Evolutionary conservation across 768 basidiomycete species (phyloP), one percentile per base, ranked within the genome.

Genomic region (Tricholoma flavovirens): DNA sequence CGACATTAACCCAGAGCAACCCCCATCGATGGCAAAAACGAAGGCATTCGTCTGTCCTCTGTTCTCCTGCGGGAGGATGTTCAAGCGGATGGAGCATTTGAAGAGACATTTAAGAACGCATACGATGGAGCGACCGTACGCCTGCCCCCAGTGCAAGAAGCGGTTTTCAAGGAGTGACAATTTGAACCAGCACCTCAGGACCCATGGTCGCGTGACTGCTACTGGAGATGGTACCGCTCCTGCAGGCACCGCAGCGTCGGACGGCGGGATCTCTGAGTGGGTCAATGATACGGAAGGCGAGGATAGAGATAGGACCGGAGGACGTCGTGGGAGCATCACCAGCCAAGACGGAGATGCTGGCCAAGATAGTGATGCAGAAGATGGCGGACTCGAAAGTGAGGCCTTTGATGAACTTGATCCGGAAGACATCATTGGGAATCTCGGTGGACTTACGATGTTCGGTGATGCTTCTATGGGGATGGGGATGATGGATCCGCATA

Each of bases 71-170:
- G 84, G 88, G 3, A 77, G 88, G 59, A 73, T 88, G 61, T 96
- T 95, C 82, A 94, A 93, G 77, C 83, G 93, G 10, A 86, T 88
- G 81, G 93, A 96, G 66, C 93, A 96, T 66, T 79, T 95, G 61
- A 90, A 90, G 71, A 74, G 93, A 43, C 93, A 96, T 69, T 71
- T 93, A 29, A 80, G 91, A 56, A 93, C 92, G 8, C 93, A 96
- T 67, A 94, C 92, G 24, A 82, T 90, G 82, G 93, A 95, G 69
- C 76, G 87, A 36, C 93, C 93, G 0, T 95, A 83, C 70, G 76
- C 77, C 53, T 94, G 93, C 66, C 73, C 78, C 43, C 72, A 76
- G 22, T 96, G 93, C 69, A 75, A 77, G 64, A 92, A 91, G 77
- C 79, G 82, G 58, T 97, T 97, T 71, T 90, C 89, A 61, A 77